Evolutionary conservation across 345 rosid genomes (phyloP), one percentile per base, ranked within the genome.

Genomic region (Mercurialis annua): DNA sequence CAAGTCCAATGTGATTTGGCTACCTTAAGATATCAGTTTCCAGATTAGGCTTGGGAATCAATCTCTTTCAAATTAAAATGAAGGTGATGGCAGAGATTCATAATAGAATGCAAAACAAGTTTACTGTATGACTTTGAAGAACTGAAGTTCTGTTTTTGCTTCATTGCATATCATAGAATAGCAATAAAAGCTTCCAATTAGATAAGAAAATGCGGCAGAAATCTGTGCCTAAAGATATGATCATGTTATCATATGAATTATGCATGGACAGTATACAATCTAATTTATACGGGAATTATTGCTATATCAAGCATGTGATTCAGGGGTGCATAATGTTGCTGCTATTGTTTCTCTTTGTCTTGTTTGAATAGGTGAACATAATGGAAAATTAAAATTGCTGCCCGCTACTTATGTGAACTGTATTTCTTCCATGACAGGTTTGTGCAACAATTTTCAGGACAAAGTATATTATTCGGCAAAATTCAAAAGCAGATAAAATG

Each of bases 401-500:
- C 23, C 2, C 53, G 24, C 46, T 16, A 21, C 62, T 66, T 43
- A 47, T 66, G 43, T 53, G 64, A 57, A 65, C 34, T 34, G 50
- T 17, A 43, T 21, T 43, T 29, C 27, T 62, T 10, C 48, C 61
- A 30, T 69, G 58, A 69, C 83, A 93, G 98, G 85, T 93, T 93
- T 76, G 83, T 87, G 59, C 80, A 73, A 52, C 71, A 67, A 60
- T 93, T 88, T 75, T 78, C 78, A 31, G 72, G 81, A 76, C 74
- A 79, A 62, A 79, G 65, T 14, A 55, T 93, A 40, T 48, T 71
- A 27, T 93, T 93, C 81, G 97, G 98, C 12, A 89, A 76, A 77
- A 80, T 87, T 77, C 74, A 84, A 69, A 89, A 86, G 85, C 89
- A 77, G 68, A 85, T 93, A 64, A 88, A 74, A 72, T 90, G 94